Evolutionary conservation across 352 stramenopile genomes (phyloP).

Genomic region (Phytophthora citricola): DNA sequence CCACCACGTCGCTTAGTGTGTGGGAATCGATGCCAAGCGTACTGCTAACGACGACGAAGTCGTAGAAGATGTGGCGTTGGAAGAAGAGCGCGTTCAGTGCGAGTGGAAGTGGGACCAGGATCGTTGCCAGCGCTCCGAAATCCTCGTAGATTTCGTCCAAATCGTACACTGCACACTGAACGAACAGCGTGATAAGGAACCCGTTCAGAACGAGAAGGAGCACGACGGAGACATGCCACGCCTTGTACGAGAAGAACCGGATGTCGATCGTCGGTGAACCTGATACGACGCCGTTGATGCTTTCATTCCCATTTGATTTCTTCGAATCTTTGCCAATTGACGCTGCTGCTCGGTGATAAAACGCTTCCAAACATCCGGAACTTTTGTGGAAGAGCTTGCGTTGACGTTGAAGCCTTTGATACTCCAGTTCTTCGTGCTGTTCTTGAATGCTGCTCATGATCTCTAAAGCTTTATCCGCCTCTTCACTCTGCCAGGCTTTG

Average conservation of each 20-base stretch:
- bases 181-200: constrained; percentile 62
- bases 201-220: constrained; percentile 68
- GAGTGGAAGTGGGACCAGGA: constrained; percentile 46
- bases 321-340: constrained; percentile 2
- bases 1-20: constrained; percentile 61
- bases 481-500: constrained; percentile 29
- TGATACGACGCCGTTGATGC: constrained; percentile 13
- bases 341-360: neutral
- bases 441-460: constrained; percentile 28
- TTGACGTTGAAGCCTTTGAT: constrained; percentile 17
- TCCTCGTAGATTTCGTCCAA: constrained; percentile 40
- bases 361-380: neutral
- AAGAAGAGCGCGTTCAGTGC: constrained; percentile 59
- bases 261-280: constrained; percentile 30
- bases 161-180: constrained; percentile 64
- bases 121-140: constrained; percentile 32
- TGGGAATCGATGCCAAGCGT: constrained; percentile 56
- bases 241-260: constrained; percentile 67
- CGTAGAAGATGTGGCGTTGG: constrained; percentile 62
- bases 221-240: constrained; percentile 70
- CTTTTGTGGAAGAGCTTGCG: constrained; percentile 15
- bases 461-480: constrained; percentile 24
- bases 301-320: neutral
- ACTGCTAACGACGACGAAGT: constrained; percentile 63
- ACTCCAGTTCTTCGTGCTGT: constrained; percentile 32